A percentile compares a stretch with the other conserved stretches of the same genome.
Conservation (phyloP, 768 basidiomycete genomes). For the Macrolepiota dolichaula region DNA sequence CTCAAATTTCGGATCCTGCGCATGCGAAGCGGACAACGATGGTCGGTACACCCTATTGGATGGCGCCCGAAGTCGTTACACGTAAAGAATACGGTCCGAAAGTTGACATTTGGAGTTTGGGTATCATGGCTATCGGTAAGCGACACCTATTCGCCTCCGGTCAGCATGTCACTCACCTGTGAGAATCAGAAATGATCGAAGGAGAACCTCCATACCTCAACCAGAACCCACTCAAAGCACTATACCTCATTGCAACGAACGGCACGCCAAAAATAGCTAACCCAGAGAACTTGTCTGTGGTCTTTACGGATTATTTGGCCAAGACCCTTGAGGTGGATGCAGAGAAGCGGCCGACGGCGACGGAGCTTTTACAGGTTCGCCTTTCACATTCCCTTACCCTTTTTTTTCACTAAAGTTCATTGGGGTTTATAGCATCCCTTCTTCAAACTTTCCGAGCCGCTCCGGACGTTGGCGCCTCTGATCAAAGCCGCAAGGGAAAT, state of each 20-base stretch:
- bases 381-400: conserved; percentile 4
- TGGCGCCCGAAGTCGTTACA: conserved; percentile 98
- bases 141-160: neutral
- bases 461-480: conserved; percentile 80
- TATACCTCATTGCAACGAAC: conserved; percentile 98
- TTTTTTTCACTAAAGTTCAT: neutral
- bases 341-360: conserved; percentile 88
- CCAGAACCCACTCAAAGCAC: conserved; percentile 93
- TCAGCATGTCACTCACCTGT: conserved; percentile 4
- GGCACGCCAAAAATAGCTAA: conserved; percentile 96
- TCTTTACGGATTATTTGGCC: conserved; percentile 88
- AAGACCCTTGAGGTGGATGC: conserved; percentile 92
- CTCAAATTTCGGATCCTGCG: conserved; percentile 88
- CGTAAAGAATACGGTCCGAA: conserved; percentile 97
- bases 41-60: conserved; percentile 99
- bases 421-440: conserved; percentile 65
- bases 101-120: conserved; percentile 97
- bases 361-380: conserved; percentile 71
- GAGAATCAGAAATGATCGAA: conserved; percentile 89
- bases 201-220: conserved; percentile 96
- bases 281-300: conserved; percentile 64
- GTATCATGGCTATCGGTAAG: conserved; percentile 93
- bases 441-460: conserved; percentile 83
- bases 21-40: conserved; percentile 94
- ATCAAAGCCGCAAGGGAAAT: conserved; percentile 93